A percentile compares a stretch with the other conserved stretches of the same genome.
phyloP scores from a whole-genome alignment of 495 filamentous ascomycete species.

The Tuber microsphaerosporum region DNA sequence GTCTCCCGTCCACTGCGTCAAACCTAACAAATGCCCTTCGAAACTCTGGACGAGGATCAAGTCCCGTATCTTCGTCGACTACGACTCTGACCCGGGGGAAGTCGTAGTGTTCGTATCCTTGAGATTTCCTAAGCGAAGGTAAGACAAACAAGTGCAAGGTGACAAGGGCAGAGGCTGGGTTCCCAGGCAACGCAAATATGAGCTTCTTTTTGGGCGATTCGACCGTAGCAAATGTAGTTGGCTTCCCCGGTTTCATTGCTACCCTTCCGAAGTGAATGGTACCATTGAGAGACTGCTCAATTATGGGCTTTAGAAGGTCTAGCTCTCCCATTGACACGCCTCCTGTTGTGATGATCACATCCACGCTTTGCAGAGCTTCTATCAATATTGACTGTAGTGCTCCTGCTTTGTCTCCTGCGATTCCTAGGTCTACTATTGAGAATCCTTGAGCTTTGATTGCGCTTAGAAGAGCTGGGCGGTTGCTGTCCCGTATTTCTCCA shows the following conservation, averaged over 20 bases:
- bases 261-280: constrained; percentile 97
- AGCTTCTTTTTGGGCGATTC: constrained; percentile 54
- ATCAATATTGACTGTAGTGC: constrained; percentile 70
- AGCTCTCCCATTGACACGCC: constrained; percentile 98
- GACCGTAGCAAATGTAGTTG: constrained; percentile 90
- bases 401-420: constrained; percentile 71
- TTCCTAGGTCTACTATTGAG: constrained; percentile 75
- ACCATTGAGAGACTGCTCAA: constrained; percentile 81
- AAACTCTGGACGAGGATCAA: constrained; percentile 79
- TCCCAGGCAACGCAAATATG: constrained; percentile 88
- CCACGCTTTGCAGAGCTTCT: constrained; percentile 61
- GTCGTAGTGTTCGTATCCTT: constrained; percentile 55
- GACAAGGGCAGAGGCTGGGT: constrained; percentile 86
- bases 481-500: constrained; percentile 89
- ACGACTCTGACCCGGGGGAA: constrained; percentile 64
- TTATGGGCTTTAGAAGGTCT: constrained; percentile 92
- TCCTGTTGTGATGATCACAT: constrained; percentile 85
- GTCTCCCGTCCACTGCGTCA: constrained; percentile 53
- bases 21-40: constrained; percentile 66
- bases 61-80: constrained; percentile 61
- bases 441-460: constrained; percentile 70
- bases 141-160: constrained; percentile 92
- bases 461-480: constrained; percentile 75
- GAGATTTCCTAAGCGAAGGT: constrained; percentile 69
- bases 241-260: constrained; percentile 95